A percentile compares a stretch with the other conserved stretches of the same genome.
phyloP scores from a whole-genome alignment of 352 stramenopile species.

The Phytophthora vignae region DNA sequence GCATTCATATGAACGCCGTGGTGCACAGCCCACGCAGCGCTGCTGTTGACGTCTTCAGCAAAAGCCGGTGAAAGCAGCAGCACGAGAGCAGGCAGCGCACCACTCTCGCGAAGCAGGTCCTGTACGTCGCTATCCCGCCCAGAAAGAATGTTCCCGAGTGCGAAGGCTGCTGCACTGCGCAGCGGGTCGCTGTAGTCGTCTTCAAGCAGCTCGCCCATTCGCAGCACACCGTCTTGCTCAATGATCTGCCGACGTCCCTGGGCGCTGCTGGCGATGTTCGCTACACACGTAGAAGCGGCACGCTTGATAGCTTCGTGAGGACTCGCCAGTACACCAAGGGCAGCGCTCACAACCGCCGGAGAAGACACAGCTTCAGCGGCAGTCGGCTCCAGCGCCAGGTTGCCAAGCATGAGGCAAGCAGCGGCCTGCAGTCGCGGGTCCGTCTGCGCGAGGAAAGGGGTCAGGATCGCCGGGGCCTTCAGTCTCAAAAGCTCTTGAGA shows the following conservation, averaged over 20 bases:
- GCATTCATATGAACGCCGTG: conserved; percentile 71
- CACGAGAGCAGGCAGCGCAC: conserved; percentile 63
- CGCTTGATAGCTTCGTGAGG: conserved; percentile 72
- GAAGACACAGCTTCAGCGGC: conserved; percentile 42
- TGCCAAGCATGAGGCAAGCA: conserved; percentile 68
- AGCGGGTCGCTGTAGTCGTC: conserved; percentile 64
- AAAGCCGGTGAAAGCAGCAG: conserved; percentile 71
- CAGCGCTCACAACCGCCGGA: conserved; percentile 45
- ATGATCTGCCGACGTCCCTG: conserved; percentile 57
- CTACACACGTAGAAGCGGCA: conserved; percentile 58
- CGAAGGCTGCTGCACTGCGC: conserved; percentile 67
- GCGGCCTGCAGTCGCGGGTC: conserved; percentile 71
- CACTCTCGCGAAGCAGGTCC: conserved; percentile 65
- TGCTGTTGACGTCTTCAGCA: conserved; percentile 71
- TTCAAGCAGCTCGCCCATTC: conserved; percentile 55
- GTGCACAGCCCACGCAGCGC: conserved; percentile 81
- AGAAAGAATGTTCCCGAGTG: conserved; percentile 73
- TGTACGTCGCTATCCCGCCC: conserved; percentile 64
- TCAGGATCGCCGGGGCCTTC: conserved; percentile 44
- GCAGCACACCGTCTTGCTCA: conserved; percentile 51
- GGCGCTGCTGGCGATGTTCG: conserved; percentile 53
- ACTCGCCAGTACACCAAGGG: conserved; percentile 55
- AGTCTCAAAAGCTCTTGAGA: conserved; percentile 69
- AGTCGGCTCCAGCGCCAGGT: conserved; percentile 60
- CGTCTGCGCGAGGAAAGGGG: conserved; percentile 50